These are phyloP conservation scores for Thamnidium elegans DNA, from an alignment of 192 early-diverging fungal genomes.

Conservation along the genomic window DNA sequence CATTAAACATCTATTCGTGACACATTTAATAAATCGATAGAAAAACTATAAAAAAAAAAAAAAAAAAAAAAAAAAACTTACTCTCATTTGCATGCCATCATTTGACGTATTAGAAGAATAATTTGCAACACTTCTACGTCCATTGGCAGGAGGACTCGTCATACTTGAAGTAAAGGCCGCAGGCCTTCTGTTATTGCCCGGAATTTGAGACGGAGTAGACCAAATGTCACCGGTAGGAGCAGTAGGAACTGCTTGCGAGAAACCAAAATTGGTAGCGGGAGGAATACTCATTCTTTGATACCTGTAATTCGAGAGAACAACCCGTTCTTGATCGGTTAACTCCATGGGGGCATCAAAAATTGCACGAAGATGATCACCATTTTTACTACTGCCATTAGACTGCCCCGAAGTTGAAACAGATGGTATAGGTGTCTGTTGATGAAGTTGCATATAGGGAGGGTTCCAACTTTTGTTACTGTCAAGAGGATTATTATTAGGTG, in stretches of 20 bases:
- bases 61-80: neutral
- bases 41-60: neutral
- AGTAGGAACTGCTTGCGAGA: neutral
- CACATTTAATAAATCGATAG: neutral
- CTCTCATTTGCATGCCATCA: neutral
- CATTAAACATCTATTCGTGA: conserved; percentile 4
- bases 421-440: neutral
- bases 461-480: neutral
- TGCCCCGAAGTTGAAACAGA: neutral
- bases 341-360: conserved; percentile 11
- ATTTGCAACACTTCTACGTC: neutral
- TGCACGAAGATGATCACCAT: conserved; percentile 1
- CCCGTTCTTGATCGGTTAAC: conserved; percentile 4
- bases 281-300: conserved; percentile 13
- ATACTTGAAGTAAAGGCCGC: neutral
- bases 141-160: neutral
- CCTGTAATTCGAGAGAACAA: conserved; percentile 4
- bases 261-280: neutral
- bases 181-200: conserved; percentile 1
- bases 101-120: neutral
- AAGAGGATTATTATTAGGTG: neutral
- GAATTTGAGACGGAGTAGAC: neutral
- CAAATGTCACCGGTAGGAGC: conserved; percentile 3
- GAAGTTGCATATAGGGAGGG: neutral
- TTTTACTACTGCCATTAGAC: neutral